Evolutionary conservation across 495 filamentous ascomycete genomes (phyloP).

Genomic region (Margaritispora aquatica): DNA sequence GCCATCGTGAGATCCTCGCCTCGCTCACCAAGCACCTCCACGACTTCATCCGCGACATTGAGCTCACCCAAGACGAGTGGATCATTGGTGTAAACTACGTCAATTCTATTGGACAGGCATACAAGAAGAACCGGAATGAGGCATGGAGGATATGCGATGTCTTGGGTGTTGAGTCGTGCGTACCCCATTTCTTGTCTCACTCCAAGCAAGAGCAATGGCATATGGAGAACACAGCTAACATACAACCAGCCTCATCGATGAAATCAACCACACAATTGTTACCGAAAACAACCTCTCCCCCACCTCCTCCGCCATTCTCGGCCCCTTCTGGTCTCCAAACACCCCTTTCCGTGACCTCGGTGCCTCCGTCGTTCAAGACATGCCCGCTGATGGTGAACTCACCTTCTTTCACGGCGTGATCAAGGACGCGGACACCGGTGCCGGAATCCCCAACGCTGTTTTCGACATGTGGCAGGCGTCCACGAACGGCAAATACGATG

Average conservation of each 20-base stretch:
- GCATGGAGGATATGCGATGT: constrained; percentile 71
- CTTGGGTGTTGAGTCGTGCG: constrained; percentile 74
- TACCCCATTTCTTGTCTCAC: constrained; percentile 3
- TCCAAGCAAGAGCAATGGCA: not conserved
- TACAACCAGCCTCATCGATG: constrained; percentile 63
- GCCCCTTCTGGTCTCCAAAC: constrained; percentile 83
- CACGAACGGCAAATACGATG: constrained; percentile 81
- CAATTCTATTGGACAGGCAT: constrained; percentile 38
- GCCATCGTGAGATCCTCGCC: constrained; percentile 46
- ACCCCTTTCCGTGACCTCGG: constrained; percentile 74
- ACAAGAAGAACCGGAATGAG: constrained; percentile 50
- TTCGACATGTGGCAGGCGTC: constrained; percentile 85
- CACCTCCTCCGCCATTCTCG: constrained; percentile 77
- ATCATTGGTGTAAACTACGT: constrained; percentile 58
- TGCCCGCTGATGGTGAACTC: constrained; percentile 51
- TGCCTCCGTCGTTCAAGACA: constrained; percentile 61
- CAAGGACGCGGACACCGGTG: constrained; percentile 56
- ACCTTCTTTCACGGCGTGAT: constrained; percentile 67
- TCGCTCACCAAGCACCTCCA: constrained; percentile 55
- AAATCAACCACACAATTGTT: constrained; percentile 76
- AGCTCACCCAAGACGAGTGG: constrained; percentile 60
- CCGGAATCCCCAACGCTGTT: constrained; percentile 63
- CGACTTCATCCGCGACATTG: constrained; percentile 60
- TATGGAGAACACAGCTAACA: too few relatives aligned
- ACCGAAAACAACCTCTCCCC: constrained; percentile 61